Conservation (phyloP, 768 basidiomycete species). For the Tylopilus sp. region DNA sequence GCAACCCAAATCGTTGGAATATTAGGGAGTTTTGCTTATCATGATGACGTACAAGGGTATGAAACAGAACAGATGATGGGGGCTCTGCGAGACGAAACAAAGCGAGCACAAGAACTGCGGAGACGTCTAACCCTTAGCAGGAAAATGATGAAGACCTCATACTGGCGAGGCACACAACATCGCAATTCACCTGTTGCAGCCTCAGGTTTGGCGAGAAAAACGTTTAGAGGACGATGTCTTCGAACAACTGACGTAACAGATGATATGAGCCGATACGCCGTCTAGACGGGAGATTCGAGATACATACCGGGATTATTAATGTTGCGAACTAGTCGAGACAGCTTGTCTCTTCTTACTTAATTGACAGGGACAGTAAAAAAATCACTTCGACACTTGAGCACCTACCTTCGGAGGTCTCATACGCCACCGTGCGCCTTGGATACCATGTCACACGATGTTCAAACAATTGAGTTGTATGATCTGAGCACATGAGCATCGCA, state of each 20-base stretch:
- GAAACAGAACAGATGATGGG: constrained; percentile 11
- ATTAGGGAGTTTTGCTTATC: neutral
- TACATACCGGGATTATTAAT: too few species aligned
- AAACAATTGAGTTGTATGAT: neutral
- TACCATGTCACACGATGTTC: neutral
- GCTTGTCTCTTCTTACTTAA: neutral
- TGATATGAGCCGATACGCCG: neutral
- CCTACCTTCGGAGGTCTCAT: neutral
- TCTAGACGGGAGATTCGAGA: too few species aligned
- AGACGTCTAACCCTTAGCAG: neutral
- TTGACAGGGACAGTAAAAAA: neutral
- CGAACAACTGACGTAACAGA: neutral
- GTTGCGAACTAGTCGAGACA: neutral
- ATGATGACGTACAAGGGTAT: neutral
- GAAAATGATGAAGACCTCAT: too few species aligned
- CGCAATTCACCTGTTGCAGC: too few species aligned
- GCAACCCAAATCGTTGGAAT: neutral
- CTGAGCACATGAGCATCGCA: neutral
- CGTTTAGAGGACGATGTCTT: neutral
- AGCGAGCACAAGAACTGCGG: too few species aligned
- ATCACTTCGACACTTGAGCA: neutral
- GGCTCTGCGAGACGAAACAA: neutral
- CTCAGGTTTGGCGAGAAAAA: too few species aligned
- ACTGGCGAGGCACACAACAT: too few species aligned
- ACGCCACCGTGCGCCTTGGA: neutral